Percentiles rank a stretch among this genome's conserved stretches.
Conservation (phyloP, 768 basidiomycete genomes). For the Daedalea quercina region DNA sequence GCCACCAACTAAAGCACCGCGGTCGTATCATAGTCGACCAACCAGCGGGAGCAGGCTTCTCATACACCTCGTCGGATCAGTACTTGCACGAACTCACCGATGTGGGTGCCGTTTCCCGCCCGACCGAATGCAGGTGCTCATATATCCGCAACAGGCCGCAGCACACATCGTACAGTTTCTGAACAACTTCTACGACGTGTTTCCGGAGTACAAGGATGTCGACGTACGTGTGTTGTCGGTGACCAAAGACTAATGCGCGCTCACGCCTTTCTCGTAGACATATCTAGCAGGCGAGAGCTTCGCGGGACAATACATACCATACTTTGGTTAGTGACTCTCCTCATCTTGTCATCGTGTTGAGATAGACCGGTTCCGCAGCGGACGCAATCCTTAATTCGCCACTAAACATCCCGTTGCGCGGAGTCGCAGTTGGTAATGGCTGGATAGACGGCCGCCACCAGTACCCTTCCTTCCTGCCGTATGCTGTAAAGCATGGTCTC, state of each 20-base stretch:
- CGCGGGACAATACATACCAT: constrained; percentile 97
- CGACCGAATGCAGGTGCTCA: not conserved
- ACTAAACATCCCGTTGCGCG: constrained; percentile 59
- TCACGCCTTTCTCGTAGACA: constrained; percentile 46
- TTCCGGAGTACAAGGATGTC: constrained; percentile 77
- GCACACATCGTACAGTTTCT: constrained; percentile 79
- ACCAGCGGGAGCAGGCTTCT: constrained; percentile 93
- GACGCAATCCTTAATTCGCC: constrained; percentile 64
- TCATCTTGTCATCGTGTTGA: not conserved
- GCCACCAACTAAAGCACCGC: too few species aligned
- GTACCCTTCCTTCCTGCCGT: constrained; percentile 88
- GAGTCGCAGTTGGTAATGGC: constrained; percentile 92
- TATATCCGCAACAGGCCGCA: constrained; percentile 48
- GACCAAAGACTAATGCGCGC: not conserved
- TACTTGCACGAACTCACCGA: constrained; percentile 77
- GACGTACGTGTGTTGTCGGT: constrained; percentile 52
- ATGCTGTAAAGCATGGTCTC: constrained; percentile 70
- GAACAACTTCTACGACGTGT: constrained; percentile 81
- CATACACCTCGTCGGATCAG: constrained; percentile 78
- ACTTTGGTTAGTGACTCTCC: constrained; percentile 57
- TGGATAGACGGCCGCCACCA: constrained; percentile 92
- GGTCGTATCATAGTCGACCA: constrained; percentile 79
- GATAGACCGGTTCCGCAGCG: constrained; percentile 36
- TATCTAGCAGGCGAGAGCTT: constrained; percentile 95
- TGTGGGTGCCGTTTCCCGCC: constrained; percentile 29